Evolutionary conservation across 2,329 filamentous ascomycete genomes (phyloP).

Genomic region (Penicillium psychrosexuale): DNA sequence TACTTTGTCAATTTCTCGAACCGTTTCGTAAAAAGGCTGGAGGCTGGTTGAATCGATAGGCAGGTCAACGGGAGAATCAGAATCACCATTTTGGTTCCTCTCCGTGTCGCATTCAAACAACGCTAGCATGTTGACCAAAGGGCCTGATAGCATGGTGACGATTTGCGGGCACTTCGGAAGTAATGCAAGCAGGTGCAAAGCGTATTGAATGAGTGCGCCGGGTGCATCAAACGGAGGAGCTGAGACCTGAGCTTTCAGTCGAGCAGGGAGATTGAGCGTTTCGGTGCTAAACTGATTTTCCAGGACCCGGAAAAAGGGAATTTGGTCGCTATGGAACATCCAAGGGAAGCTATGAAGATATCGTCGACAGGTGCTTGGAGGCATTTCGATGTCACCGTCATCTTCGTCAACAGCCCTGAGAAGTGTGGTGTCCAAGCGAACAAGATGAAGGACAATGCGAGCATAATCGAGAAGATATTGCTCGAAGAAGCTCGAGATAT

Average conservation of each 20-base stretch:
- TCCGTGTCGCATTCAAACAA: slow-evolving; percentile 33
- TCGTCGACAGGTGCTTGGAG: slow-evolving; percentile 31
- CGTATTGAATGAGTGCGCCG: slow-evolving; percentile 30
- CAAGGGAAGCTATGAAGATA: slow-evolving; percentile 39
- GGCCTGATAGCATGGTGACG: slow-evolving; percentile 19
- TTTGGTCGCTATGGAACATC: slow-evolving; percentile 32
- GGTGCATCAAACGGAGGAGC: slow-evolving; percentile 27
- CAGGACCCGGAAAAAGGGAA: slow-evolving; percentile 40
- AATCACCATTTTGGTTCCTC: slow-evolving; percentile 21
- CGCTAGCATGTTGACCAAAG: slow-evolving; percentile 26
- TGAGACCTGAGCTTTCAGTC: slow-evolving; percentile 30
- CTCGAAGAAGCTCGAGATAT: slow-evolving; percentile 35
- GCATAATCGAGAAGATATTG: slow-evolving; percentile 43
- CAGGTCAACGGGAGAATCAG: slow-evolving; percentile 22
- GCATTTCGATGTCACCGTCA: slow-evolving; percentile 26
- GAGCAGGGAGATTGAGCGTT: slow-evolving; percentile 26
- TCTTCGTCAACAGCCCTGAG: slow-evolving; percentile 28
- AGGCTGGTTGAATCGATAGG: slow-evolving; percentile 17
- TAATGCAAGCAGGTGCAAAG: slow-evolving; percentile 26
- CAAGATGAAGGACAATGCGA: slow-evolving; percentile 41
- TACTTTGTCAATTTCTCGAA: slow-evolving; percentile 33
- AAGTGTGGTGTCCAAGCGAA: slow-evolving; percentile 39
- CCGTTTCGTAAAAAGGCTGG: slow-evolving; percentile 27
- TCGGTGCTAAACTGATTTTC: slow-evolving; percentile 31
- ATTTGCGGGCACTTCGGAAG: slow-evolving; percentile 32